These are phyloP conservation scores for Kluyveromyces starmeri DNA, from an alignment of 805 yeast species.

Conservation along the genomic window DNA sequence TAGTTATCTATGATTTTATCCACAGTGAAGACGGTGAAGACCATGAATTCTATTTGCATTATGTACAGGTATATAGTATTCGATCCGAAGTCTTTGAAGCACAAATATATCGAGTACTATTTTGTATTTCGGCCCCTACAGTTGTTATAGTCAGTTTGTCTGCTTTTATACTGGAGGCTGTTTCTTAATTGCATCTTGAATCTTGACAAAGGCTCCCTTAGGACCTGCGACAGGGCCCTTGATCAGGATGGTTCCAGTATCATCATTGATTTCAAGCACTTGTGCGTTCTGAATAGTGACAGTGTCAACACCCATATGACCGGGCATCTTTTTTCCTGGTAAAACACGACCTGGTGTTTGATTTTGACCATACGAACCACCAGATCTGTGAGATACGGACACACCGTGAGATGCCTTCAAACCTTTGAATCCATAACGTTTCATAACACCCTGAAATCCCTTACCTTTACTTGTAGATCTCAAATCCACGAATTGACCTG, in stretches of 20 bases:
- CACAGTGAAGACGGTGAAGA: too few species aligned
- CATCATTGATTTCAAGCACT: slow-evolving; percentile 73
- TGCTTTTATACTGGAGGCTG: slow-evolving; percentile 7
- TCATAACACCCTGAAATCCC: slow-evolving; percentile 98
- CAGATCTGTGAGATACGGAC: slow-evolving; percentile 84
- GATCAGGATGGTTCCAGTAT: slow-evolving; percentile 68
- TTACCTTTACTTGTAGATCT: slow-evolving; percentile 81
- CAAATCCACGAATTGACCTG: slow-evolving; percentile 79
- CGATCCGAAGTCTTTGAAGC: too few species aligned
- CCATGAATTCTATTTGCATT: too few species aligned
- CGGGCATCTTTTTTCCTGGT: slow-evolving; percentile 98
- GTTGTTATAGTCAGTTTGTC: too few species aligned
- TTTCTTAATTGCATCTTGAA: slow-evolving; percentile 68
- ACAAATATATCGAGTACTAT: too few species aligned
- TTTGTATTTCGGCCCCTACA: too few species aligned
- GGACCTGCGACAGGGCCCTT: slow-evolving; percentile 93
- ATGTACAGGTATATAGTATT: too few species aligned
- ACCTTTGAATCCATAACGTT: slow-evolving; percentile 85
- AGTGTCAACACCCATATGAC: slow-evolving; percentile 79
- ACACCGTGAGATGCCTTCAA: slow-evolving; percentile 93
- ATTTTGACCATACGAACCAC: slow-evolving; percentile 95
- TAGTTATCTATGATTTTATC: too few species aligned
- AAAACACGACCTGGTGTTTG: slow-evolving; percentile 93
- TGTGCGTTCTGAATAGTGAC: slow-evolving; percentile 69
- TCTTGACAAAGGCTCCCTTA: slow-evolving; percentile 59